Conservation (phyloP, 306 rosid genomes). For the Prunus salicina region DNA sequence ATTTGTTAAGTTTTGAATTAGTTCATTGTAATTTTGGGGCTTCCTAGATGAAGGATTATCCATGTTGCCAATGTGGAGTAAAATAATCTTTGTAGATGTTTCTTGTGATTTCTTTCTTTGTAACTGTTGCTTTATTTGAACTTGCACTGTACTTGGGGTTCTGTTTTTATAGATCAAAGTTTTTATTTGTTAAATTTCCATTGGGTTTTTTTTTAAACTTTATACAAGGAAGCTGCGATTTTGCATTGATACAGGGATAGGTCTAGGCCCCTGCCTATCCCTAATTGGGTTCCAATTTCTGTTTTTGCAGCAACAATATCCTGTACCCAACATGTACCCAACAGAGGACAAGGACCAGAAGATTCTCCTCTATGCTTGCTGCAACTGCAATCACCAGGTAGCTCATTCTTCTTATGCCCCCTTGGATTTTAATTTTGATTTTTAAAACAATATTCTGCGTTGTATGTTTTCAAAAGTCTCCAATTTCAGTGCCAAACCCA, state of each 20-base stretch:
- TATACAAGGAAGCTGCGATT: neutral
- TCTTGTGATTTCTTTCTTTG: neutral
- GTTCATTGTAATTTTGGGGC: neutral
- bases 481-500: too few species aligned
- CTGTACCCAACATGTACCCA: slow-evolving; percentile 88
- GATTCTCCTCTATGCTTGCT: slow-evolving; percentile 86
- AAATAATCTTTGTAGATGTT: neutral
- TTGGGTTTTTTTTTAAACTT: too few species aligned
- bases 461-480: too few species aligned
- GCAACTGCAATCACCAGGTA: slow-evolving; percentile 94
- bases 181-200: neutral
- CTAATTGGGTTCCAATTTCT: neutral
- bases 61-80: neutral
- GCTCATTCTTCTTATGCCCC: neutral
- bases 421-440: neutral
- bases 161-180: neutral
- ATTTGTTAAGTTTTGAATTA: neutral
- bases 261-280: too few species aligned
- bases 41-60: neutral
- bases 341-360: slow-evolving; percentile 78
- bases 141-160: neutral
- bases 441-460: too few species aligned
- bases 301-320: slow-evolving; percentile 76
- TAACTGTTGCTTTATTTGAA: neutral
- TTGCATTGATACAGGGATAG: too few species aligned